Percentiles rank a stretch among this genome's conserved stretches.
Evolutionary conservation across 768 basidiomycete species (phyloP).

Genomic region (Gloeophyllum trabeum): DNA sequence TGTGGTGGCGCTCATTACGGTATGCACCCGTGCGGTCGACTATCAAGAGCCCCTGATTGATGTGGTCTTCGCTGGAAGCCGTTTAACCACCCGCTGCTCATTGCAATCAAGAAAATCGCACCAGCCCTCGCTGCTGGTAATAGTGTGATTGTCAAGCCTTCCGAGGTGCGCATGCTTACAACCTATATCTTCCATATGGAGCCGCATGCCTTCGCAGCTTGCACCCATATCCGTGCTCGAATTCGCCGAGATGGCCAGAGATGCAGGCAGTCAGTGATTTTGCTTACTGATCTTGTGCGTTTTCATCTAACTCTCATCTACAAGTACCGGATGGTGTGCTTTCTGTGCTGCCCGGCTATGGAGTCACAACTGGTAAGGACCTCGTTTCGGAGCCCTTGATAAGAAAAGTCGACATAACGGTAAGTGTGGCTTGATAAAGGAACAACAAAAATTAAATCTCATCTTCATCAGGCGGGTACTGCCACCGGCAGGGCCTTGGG

Average conservation of each 20-base stretch:
- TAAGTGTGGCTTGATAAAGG: constrained; percentile 19
- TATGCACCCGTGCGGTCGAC: constrained; percentile 25
- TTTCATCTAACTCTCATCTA: background rate
- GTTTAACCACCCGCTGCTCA: constrained; percentile 85
- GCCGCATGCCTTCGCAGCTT: constrained; percentile 27
- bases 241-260: constrained; percentile 51
- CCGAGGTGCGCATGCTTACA: constrained; percentile 36
- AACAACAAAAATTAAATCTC: no score
- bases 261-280: constrained; percentile 48
- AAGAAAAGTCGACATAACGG: constrained; percentile 79
- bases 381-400: constrained; percentile 56
- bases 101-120: constrained; percentile 82
- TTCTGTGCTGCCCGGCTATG: constrained; percentile 65
- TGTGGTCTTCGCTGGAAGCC: constrained; percentile 31
- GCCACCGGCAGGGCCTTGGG: constrained; percentile 68
- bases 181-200: background rate
- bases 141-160: constrained; percentile 74
- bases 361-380: constrained; percentile 48
- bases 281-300: no score
- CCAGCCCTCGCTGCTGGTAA: constrained; percentile 81
- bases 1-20: constrained; percentile 85
- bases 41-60: background rate
- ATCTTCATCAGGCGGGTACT: constrained; percentile 67
- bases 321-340: constrained; percentile 75
- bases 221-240: constrained; percentile 75